Percentiles rank a stretch among this genome's conserved stretches.
These are phyloP conservation scores for Aspergillus carbonarius DNA, from an alignment of 2,329 filamentous ascomycete genomes.

Conservation along the genomic window DNA sequence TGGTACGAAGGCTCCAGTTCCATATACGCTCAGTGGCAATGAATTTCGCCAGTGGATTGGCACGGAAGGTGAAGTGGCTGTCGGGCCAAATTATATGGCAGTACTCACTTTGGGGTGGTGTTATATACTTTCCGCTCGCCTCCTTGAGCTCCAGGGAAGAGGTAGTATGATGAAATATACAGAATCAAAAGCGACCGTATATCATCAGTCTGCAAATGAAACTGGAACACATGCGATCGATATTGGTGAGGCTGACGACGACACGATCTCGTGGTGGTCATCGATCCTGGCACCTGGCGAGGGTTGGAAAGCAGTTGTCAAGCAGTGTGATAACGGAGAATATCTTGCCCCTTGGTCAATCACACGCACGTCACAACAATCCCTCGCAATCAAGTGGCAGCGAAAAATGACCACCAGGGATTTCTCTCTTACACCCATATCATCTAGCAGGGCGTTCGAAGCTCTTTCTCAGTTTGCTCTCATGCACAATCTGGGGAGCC, in stretches of 20 bases:
- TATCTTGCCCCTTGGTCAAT: slow-evolving; percentile 18
- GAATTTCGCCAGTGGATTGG: slow-evolving; percentile 9
- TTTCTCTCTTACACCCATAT: slow-evolving; percentile 1
- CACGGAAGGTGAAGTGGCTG: background rate
- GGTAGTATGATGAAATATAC: slow-evolving; percentile 14
- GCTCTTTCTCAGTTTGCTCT: slow-evolving; percentile 13
- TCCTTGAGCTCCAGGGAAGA: slow-evolving; percentile 15
- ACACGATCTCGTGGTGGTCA: slow-evolving; percentile 18
- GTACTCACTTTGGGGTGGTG: slow-evolving; percentile 17
- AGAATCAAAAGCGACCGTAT: background rate
- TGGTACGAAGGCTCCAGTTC: slow-evolving; percentile 6
- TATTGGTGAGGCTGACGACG: slow-evolving; percentile 14
- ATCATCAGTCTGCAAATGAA: background rate
- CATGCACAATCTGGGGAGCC: slow-evolving; percentile 13
- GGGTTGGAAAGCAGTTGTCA: slow-evolving; percentile 18
- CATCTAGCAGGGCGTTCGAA: slow-evolving; percentile 8
- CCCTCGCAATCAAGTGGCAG: background rate
- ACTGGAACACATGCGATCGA: slow-evolving; percentile 7
- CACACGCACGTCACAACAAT: background rate
- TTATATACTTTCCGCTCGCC: slow-evolving; percentile 17
- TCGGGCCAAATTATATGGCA: slow-evolving; percentile 9
- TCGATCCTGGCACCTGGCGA: slow-evolving; percentile 14
- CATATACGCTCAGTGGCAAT: slow-evolving; percentile 7
- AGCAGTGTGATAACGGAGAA: background rate
- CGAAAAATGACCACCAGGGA: background rate